phyloP scores from a whole-genome alignment of 2,329 filamentous ascomycete species.

The Ophiostoma piceae region DNA sequence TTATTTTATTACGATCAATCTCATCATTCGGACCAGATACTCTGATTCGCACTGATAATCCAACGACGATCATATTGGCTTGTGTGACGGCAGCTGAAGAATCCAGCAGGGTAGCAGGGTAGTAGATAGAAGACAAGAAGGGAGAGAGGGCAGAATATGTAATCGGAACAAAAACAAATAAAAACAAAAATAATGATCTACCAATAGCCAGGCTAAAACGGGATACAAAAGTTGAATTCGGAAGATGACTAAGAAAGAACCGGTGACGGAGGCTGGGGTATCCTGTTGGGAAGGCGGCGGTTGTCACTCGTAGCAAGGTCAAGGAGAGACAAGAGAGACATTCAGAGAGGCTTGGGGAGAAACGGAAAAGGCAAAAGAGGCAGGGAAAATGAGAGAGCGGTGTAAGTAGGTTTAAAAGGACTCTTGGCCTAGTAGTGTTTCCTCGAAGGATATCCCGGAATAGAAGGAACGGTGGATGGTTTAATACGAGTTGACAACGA shows the following conservation, averaged over 20 bases:
- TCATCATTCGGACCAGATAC: background rate
- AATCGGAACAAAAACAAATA: background rate
- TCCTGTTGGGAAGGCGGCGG: background rate
- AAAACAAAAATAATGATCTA: background rate
- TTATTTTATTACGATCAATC: background rate
- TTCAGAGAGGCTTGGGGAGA: background rate
- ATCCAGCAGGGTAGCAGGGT: background rate
- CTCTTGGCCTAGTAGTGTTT: too few species aligned
- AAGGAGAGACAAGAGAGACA: background rate
- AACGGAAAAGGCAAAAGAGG: background rate
- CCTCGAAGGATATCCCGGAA: background rate
- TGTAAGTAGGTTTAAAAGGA: background rate
- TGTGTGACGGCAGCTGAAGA: constrained; percentile 3
- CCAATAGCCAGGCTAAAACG: background rate
- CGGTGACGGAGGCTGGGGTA: background rate
- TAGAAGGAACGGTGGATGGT: background rate
- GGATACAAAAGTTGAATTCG: background rate
- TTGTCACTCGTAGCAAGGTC: background rate
- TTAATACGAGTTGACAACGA: background rate
- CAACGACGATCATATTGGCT: background rate
- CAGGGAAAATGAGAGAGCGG: background rate
- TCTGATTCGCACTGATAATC: background rate
- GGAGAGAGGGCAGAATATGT: background rate
- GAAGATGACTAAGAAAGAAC: background rate
- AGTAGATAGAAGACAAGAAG: background rate